A percentile compares a stretch with the other conserved stretches of the same genome.
Evolutionary conservation across 371 early-diverging fungal species (phyloP).

Genomic region (Mucor irregularis): DNA sequence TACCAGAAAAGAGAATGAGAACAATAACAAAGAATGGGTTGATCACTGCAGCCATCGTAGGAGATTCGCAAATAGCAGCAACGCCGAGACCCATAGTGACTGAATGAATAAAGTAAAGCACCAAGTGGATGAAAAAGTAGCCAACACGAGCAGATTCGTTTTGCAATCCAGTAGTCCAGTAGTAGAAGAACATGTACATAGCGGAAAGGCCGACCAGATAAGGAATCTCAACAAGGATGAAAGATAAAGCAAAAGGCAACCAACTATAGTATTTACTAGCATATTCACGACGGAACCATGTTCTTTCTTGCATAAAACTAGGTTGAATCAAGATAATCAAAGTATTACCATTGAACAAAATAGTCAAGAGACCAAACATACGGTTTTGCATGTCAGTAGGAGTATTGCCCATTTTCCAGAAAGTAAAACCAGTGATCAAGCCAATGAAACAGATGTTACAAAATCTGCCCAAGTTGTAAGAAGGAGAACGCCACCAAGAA

Average conservation of each 20-base stretch:
- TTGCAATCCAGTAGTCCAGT: conserved; percentile 65
- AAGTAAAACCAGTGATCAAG: conserved; percentile 53
- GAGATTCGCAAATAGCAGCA: conserved; percentile 45
- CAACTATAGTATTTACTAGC: conserved; percentile 66
- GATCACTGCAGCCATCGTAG: conserved; percentile 69
- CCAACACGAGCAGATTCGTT: conserved; percentile 36
- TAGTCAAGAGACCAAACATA: conserved; percentile 65
- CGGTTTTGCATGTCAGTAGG: conserved; percentile 58
- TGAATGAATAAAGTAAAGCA: conserved; percentile 61
- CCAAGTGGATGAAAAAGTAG: conserved; percentile 63
- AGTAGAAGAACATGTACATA: conserved; percentile 48
- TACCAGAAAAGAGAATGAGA: conserved; percentile 70
- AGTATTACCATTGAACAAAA: conserved; percentile 51
- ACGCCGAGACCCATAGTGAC: conserved; percentile 62
- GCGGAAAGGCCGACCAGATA: conserved; percentile 48
- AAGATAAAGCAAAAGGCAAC: conserved; percentile 53
- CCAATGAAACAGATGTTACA: conserved; percentile 38
- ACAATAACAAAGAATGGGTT: conserved; percentile 72
- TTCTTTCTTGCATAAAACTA: conserved; percentile 63
- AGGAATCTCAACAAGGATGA: conserved; percentile 53
- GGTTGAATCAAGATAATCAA: conserved; percentile 27
- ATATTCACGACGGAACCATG: conserved; percentile 62
- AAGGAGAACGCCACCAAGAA: conserved; percentile 54
- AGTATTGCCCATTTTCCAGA: conserved; percentile 52
- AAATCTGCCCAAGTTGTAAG: conserved; percentile 58